Percentiles rank a stretch among this genome's conserved stretches.
phyloP scores from a whole-genome alignment of 306 rosid genomes.

The Hylodesmum podocarpum region DNA sequence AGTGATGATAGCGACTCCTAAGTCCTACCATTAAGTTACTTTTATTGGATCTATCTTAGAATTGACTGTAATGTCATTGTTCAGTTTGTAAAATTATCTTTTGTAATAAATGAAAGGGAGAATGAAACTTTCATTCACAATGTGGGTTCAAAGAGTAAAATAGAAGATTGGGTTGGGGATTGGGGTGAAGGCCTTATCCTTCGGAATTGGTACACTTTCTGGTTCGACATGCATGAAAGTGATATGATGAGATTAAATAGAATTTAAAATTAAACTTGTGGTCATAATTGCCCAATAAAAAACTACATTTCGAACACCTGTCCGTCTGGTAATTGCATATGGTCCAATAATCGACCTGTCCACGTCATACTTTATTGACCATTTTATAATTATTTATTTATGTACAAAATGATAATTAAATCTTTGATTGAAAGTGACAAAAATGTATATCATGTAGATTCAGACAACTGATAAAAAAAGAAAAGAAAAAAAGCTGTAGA shows the following conservation, averaged over 20 bases:
- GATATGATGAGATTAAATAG: neutral
- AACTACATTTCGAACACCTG: neutral
- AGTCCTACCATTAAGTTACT: neutral
- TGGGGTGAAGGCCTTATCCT: neutral
- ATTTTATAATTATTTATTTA: neutral
- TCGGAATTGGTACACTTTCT: neutral
- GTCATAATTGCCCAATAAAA: neutral
- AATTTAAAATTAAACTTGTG: neutral
- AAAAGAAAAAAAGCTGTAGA: too few species aligned
- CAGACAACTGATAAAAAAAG: too few species aligned
- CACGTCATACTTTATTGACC: neutral
- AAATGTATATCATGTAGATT: neutral
- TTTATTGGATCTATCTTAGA: neutral
- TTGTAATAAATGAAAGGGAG: neutral
- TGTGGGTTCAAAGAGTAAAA: neutral
- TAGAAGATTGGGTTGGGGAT: neutral
- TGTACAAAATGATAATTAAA: neutral
- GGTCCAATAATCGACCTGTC: neutral
- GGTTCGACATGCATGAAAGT: conserved; percentile 9
- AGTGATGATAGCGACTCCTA: neutral
- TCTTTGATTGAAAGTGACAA: neutral
- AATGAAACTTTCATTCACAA: neutral
- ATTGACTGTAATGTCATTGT: neutral
- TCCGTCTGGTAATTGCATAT: neutral
- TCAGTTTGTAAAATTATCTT: neutral